These are phyloP conservation scores for Talaromyces marneffei DNA, from an alignment of 2,329 filamentous ascomycete species.

Conservation along the genomic window DNA sequence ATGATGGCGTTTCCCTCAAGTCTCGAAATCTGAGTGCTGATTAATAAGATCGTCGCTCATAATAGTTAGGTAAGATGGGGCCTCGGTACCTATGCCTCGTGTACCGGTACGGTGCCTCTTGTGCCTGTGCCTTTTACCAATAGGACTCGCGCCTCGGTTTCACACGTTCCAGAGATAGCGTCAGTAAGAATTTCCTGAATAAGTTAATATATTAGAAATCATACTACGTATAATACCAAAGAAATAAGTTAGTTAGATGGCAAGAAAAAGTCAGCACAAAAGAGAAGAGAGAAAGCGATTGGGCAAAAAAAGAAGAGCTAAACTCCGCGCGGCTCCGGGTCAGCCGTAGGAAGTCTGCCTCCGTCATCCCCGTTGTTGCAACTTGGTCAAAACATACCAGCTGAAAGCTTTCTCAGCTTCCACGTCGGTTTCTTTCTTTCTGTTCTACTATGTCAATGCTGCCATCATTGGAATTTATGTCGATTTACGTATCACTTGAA, in stretches of 20 bases:
- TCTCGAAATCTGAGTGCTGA: not conserved
- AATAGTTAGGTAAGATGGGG: not conserved
- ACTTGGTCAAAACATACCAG: slow-evolving; percentile 7
- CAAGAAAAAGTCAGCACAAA: not conserved
- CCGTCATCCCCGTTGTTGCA: not conserved
- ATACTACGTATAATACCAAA: no score
- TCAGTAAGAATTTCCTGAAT: not conserved
- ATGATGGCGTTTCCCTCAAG: not conserved
- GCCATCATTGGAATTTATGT: not conserved
- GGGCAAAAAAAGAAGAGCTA: not conserved
- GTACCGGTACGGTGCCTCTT: no score
- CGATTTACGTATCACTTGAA: not conserved
- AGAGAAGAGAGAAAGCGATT: not conserved
- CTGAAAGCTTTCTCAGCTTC: not conserved
- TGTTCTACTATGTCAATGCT: not conserved
- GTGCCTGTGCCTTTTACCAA: not conserved
- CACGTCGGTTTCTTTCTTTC: not conserved
- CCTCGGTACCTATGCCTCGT: not conserved
- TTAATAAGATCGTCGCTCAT: not conserved
- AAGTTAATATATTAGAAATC: not conserved
- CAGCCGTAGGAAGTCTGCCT: not conserved
- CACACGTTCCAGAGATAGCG: not conserved
- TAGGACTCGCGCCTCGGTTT: not conserved
- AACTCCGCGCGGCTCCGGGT: slow-evolving; percentile 1
- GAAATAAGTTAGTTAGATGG: not conserved